Conservation (phyloP, 441 rosid genomes). For the Monsonia emarginata region DNA sequence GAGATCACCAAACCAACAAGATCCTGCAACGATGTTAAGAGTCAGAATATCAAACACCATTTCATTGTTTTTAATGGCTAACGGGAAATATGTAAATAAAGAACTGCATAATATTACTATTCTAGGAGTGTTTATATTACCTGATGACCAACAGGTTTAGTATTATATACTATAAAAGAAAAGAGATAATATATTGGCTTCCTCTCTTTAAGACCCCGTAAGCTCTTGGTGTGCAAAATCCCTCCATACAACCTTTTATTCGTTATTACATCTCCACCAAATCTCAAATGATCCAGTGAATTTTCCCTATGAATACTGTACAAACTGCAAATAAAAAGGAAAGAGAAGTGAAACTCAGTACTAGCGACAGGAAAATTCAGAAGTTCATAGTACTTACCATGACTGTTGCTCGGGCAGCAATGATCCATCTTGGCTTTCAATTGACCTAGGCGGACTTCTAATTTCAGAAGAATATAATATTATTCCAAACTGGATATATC, state of each 20-base stretch:
- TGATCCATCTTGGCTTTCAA: constrained; percentile 30
- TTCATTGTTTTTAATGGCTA: background rate
- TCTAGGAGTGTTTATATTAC: constrained; percentile 27
- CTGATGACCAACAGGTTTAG: constrained; percentile 99
- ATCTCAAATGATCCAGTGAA: constrained; percentile 33
- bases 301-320: constrained; percentile 22
- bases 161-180: constrained; percentile 85
- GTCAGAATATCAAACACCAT: background rate
- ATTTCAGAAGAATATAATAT: constrained; percentile 43
- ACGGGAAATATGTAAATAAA: constrained; percentile 4
- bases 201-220: constrained; percentile 78
- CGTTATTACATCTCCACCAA: constrained; percentile 34
- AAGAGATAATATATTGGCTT: constrained; percentile 75
- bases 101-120: constrained; percentile 10
- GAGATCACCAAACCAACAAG: constrained; percentile 98
- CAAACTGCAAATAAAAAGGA: background rate
- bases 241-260: constrained; percentile 59
- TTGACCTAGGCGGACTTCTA: constrained; percentile 32
- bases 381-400: background rate
- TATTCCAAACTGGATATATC: constrained; percentile 84
- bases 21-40: constrained; percentile 48
- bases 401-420: constrained; percentile 37
- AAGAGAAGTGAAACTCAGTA: background rate
- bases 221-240: constrained; percentile 58
- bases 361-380: background rate